Base-by-base conservation (phyloP, 2,329 filamentous ascomycete species). In the Aspergillus sp. region DNA sequence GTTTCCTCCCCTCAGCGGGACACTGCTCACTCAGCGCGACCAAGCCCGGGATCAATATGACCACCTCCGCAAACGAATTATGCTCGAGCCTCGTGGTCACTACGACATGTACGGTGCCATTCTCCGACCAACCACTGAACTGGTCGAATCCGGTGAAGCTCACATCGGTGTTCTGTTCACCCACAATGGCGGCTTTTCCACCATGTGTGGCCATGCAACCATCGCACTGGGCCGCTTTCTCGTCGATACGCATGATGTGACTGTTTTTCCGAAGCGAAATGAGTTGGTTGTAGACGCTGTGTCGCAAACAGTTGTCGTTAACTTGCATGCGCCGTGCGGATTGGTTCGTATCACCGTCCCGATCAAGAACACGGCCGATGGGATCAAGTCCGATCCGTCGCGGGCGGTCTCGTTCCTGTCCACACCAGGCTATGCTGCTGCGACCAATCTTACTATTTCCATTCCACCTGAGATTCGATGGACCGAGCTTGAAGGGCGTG, bases 31-130 rank as follows among this genome's bases (percentile, higher is more conserved):
- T 25, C 76, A 81, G 62, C 75, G 77, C 38, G 70, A 66, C 17
- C 70, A 80, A 62, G 76, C 78, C 4, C 72, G 73, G 49, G 32
- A 66, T 4, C 60, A 80, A 7, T 66, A 77, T 39, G 78, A 82
- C 63, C 68, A 79, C 23, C 65, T 82, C 59, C 79, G 81, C 2
- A 69, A 69, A 6, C 69, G 73, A 4, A 66, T 82, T 10, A 78
- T 82, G 66, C 71, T 78, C 3, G 82, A 84, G 61, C 81, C 81
- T 4, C 76, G 81, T 28, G 81, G 81, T 9, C 82, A 84, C 64
- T 71, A 72, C n/a, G 82, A 81, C 60, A 84, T 84, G 82, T 84
- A 84, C 60, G 81, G 82, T 1, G 81, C 81, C 5, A 74, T 84
- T 21, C 69, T 84, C 48, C 64, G 69, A 0, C 74, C 68, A 0